Conservation (phyloP, 441 rosid species). For the Gossypium davidsonii region DNA sequence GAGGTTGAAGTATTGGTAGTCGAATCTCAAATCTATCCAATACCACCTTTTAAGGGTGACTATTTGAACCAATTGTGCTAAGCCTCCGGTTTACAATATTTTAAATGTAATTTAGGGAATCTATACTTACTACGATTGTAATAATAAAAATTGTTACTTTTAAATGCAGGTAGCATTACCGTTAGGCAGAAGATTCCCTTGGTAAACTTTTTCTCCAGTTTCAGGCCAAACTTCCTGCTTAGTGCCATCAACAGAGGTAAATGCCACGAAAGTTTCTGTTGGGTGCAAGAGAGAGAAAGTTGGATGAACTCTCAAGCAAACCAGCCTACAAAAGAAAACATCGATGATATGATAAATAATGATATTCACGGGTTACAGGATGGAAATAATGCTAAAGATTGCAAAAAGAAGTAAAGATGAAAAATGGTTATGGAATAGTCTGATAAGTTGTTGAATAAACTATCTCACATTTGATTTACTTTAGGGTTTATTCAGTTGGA, state of each 20-base stretch:
- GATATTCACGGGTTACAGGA: not conserved
- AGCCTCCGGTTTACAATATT: not conserved
- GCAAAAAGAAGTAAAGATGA: not conserved
- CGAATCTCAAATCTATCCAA: not conserved
- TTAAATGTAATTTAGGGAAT: not conserved
- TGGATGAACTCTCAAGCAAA: constrained; percentile 84
- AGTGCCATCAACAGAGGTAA: constrained; percentile 64
- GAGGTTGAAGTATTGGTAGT: not conserved
- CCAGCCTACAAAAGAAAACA: constrained; percentile 44
- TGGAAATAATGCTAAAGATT: not conserved
- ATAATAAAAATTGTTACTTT: not conserved
- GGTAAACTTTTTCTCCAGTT: constrained; percentile 46
- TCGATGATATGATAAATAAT: not conserved
- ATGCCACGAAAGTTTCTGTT: constrained; percentile 56
- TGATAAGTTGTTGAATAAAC: not conserved
- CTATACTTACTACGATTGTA: not conserved
- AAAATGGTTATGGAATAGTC: not conserved
- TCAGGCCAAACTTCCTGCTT: constrained; percentile 84
- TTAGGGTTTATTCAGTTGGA: not conserved
- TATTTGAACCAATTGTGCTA: not conserved
- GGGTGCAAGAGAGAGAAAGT: constrained; percentile 64
- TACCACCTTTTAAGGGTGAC: not conserved
- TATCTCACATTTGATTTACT: not conserved
- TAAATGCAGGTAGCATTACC: constrained; percentile 29
- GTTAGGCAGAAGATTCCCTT: constrained; percentile 60